A percentile compares a stretch with the other conserved stretches of the same genome.
phyloP scores from a whole-genome alignment of 2,329 filamentous ascomycete genomes.

The Fusarium pseudoanthophilum region DNA sequence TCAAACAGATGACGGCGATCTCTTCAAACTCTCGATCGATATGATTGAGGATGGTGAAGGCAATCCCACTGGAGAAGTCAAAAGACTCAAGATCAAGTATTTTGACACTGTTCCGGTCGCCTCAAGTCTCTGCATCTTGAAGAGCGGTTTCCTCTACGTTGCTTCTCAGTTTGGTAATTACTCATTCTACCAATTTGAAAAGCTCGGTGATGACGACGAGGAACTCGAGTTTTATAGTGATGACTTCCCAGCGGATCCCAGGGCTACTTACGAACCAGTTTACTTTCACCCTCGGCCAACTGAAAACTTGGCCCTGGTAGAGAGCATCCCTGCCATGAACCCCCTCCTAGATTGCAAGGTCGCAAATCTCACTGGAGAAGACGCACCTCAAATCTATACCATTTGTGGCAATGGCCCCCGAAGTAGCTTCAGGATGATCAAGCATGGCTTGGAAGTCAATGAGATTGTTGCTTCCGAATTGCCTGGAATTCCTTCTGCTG shows the following conservation, averaged over 20 bases:
- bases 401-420: constrained; percentile 88
- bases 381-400: constrained; percentile 96
- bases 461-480: constrained; percentile 96
- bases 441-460: constrained; percentile 91
- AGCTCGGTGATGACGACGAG: constrained; percentile 93
- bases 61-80: constrained; percentile 82
- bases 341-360: constrained; percentile 92
- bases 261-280: constrained; percentile 76
- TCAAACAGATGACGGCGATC: constrained; percentile 96
- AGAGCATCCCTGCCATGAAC: constrained; percentile 89
- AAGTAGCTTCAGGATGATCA: constrained; percentile 90
- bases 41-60: constrained; percentile 85
- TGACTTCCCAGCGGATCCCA: constrained; percentile 80
- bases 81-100: constrained; percentile 91
- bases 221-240: constrained; percentile 89
- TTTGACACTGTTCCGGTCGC: constrained; percentile 96
- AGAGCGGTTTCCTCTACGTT: constrained; percentile 94
- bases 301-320: constrained; percentile 85
- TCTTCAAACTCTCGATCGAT: constrained; percentile 96
- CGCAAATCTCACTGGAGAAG: constrained; percentile 88
- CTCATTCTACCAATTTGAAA: constrained; percentile 96
- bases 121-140: constrained; percentile 88
- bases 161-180: constrained; percentile 94
- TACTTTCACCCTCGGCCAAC: constrained; percentile 85
- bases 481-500: constrained; percentile 86